Percentiles rank a stretch among this genome's conserved stretches.
phyloP scores from a whole-genome alignment of 1,284 basidiomycete species.

The Sanghuangporus sanghuang region DNA sequence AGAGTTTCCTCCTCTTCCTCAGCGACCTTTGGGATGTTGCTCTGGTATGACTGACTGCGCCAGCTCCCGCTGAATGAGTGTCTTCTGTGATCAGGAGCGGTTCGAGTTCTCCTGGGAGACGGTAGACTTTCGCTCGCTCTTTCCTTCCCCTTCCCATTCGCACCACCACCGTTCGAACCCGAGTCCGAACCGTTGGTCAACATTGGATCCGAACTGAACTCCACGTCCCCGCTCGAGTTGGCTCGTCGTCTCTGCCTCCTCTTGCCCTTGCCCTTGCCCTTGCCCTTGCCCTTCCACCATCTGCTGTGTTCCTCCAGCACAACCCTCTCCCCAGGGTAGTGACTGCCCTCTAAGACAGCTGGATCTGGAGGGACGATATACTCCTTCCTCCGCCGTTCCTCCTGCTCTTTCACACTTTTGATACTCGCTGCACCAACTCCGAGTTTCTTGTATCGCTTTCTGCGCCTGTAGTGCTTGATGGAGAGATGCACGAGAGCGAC shows the following conservation, averaged over 20 bases:
- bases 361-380: constrained; percentile 64
- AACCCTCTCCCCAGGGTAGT: constrained; percentile 38
- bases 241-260: not conserved
- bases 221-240: no score
- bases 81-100: not conserved
- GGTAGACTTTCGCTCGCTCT: constrained; percentile 11
- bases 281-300: constrained; percentile 14
- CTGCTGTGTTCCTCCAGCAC: constrained; percentile 23
- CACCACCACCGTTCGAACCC: not conserved
- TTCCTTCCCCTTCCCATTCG: not conserved
- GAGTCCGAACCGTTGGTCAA: not conserved
- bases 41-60: not conserved
- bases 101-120: not conserved
- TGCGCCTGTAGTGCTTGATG: constrained; percentile 30
- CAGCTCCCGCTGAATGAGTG: not conserved
- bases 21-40: not conserved
- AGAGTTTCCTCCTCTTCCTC: not conserved
- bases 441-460: constrained; percentile 24
- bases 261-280: not conserved
- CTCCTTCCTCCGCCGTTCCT: constrained; percentile 25
- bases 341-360: constrained; percentile 47
- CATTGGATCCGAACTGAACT: no score
- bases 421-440: constrained; percentile 19
- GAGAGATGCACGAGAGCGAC: constrained; percentile 32
- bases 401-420: constrained; percentile 14